Conservation (phyloP, 148 eudicot species). For the Drosera capensis region DNA sequence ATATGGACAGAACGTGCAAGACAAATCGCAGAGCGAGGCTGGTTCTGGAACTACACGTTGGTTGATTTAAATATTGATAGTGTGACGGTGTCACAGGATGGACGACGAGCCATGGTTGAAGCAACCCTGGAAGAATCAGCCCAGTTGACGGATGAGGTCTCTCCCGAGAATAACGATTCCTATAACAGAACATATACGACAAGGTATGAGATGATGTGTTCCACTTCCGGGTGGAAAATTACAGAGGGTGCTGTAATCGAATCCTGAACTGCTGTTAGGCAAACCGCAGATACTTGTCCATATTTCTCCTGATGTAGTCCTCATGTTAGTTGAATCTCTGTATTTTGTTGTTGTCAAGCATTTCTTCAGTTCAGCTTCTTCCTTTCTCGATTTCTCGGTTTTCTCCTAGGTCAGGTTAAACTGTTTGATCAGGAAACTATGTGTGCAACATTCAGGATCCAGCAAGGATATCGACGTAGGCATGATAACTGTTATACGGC, state of each 20-base stretch:
- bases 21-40: conserved; percentile 64
- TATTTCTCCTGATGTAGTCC: too few species aligned
- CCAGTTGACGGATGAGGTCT: conserved; percentile 39
- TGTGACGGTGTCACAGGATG: conserved; percentile 70
- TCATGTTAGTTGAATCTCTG: too few species aligned
- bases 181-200: conserved; percentile 66
- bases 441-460: too few species aligned
- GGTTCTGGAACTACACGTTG: conserved; percentile 73
- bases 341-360: too few species aligned
- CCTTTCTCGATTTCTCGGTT: too few species aligned
- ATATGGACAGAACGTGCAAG: conserved; percentile 74
- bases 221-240: conserved; percentile 74
- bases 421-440: too few species aligned
- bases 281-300: neutral
- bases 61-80: conserved; percentile 60
- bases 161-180: conserved; percentile 71
- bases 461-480: too few species aligned
- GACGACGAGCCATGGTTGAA: conserved; percentile 74
- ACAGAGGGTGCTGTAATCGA: conserved; percentile 87
- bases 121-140: conserved; percentile 88
- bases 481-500: too few species aligned
- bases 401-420: too few species aligned
- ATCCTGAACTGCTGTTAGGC: conserved; percentile 23
- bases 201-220: conserved; percentile 65
- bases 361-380: too few species aligned